These are phyloP conservation scores for Austroboletus novae-zelandiae DNA, from an alignment of 1,284 basidiomycete species.

Conservation along the genomic window DNA sequence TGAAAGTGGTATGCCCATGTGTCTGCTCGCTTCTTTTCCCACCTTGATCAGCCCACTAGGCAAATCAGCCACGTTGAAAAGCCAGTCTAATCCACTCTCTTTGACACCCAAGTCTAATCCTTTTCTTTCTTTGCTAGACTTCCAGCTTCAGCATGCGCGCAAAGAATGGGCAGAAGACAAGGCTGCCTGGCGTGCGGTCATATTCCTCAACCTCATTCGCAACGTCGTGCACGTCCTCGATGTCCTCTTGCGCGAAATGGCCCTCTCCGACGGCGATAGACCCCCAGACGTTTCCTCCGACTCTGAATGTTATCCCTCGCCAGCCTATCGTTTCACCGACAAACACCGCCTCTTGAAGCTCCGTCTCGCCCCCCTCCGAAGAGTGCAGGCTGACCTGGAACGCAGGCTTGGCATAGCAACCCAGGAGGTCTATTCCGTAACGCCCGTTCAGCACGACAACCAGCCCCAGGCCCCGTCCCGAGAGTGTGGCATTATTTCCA, in stretches of 20 bases:
- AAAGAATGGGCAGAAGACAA: conserved; percentile 68
- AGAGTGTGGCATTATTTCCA: conserved; percentile 56
- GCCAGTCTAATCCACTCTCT: conserved; percentile 29
- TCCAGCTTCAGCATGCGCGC: conserved; percentile 66
- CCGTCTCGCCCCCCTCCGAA: conserved; percentile 54
- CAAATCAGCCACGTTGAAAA: conserved; percentile 53
- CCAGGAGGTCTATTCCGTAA: conserved; percentile 43
- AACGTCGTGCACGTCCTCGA: conserved; percentile 62
- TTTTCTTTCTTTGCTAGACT: conserved; percentile 43
- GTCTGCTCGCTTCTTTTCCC: conserved; percentile 34
- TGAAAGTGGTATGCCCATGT: conserved; percentile 55
- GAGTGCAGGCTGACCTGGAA: conserved; percentile 60
- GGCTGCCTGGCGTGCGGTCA: conserved; percentile 68
- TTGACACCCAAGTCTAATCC: not conserved
- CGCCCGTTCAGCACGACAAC: conserved; percentile 40
- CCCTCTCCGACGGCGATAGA: conserved; percentile 33
- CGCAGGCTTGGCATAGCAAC: conserved; percentile 54
- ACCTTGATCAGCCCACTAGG: conserved; percentile 34
- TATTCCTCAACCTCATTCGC: conserved; percentile 73
- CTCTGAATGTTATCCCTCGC: conserved; percentile 21
- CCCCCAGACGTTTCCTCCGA: conserved; percentile 37
- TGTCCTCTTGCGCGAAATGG: conserved; percentile 54
- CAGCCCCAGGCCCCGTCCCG: conserved; percentile 17
- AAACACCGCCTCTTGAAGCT: conserved; percentile 58
- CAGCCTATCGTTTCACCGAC: conserved; percentile 52